Conservation (phyloP, 2,329 filamentous ascomycete genomes). For the Fusarium proliferatum region DNA sequence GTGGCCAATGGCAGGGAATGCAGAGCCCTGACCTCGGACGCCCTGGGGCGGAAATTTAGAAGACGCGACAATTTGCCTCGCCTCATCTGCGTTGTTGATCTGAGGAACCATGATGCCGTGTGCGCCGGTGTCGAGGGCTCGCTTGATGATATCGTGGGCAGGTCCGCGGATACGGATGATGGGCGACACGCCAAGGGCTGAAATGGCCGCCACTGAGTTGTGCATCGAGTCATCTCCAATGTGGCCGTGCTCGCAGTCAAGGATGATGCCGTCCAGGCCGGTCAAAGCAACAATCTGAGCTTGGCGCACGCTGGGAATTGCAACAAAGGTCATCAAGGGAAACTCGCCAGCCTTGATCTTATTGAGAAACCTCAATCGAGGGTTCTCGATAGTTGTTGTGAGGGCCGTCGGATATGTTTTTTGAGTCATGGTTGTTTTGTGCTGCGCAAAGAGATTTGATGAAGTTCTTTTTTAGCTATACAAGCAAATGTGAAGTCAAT, state of each 20-base stretch:
- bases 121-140: constrained; percentile 57
- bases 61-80: constrained; percentile 51
- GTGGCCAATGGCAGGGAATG: constrained; percentile 54
- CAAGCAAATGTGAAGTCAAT: neutral
- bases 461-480: neutral
- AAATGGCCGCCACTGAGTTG: constrained; percentile 14
- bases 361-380: constrained; percentile 57
- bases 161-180: constrained; percentile 35
- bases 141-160: constrained; percentile 52
- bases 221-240: constrained; percentile 21
- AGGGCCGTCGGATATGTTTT: constrained; percentile 14
- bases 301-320: constrained; percentile 57
- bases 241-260: constrained; percentile 51
- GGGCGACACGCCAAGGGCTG: constrained; percentile 9
- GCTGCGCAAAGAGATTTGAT: neutral
- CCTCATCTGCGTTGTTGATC: constrained; percentile 56
- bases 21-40: constrained; percentile 56
- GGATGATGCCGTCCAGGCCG: constrained; percentile 60
- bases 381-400: constrained; percentile 51
- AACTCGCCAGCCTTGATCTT: constrained; percentile 52
- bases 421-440: constrained; percentile 10
- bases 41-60: constrained; percentile 59
- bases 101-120: constrained; percentile 58
- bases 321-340: constrained; percentile 62
- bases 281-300: constrained; percentile 62